Conservation (phyloP, 768 basidiomycete genomes). For the Mycena capillaripes region DNA sequence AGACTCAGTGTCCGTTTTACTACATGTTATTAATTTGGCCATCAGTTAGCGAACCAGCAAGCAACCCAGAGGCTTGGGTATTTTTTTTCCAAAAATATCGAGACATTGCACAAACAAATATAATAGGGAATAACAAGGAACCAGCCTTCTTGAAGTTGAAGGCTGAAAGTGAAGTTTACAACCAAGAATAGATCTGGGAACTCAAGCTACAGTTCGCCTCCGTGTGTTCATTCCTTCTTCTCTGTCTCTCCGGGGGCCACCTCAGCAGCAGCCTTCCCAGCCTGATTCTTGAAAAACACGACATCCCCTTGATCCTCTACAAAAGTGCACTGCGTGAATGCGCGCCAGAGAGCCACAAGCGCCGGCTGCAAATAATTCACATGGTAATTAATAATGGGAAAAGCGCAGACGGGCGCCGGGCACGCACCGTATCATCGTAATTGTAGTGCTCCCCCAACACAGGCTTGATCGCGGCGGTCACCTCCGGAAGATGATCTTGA, state of each 20-base stretch:
- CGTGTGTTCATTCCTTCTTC: too few species aligned
- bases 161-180: too few species aligned
- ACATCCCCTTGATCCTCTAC: conserved; percentile 75
- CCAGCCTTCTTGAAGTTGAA: too few species aligned
- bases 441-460: conserved; percentile 72
- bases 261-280: background rate
- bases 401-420: background rate
- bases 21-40: too few species aligned
- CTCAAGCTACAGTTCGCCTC: too few species aligned
- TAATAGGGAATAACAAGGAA: too few species aligned
- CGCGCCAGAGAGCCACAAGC: conserved; percentile 71
- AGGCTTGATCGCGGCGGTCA: conserved; percentile 66
- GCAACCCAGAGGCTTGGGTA: too few species aligned
- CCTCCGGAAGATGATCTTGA: conserved; percentile 69
- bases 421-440: conserved; percentile 68
- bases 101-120: too few species aligned
- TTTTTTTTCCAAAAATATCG: too few species aligned
- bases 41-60: too few species aligned
- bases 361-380: conserved; percentile 53
- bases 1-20: too few species aligned
- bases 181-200: too few species aligned
- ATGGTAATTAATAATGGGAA: background rate
- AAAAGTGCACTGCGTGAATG: conserved; percentile 73
- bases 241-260: background rate
- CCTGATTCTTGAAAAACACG: conserved; percentile 69